These are phyloP conservation scores for Candida hungchunana DNA, from an alignment of 805 yeast genomes.

Conservation along the genomic window DNA sequence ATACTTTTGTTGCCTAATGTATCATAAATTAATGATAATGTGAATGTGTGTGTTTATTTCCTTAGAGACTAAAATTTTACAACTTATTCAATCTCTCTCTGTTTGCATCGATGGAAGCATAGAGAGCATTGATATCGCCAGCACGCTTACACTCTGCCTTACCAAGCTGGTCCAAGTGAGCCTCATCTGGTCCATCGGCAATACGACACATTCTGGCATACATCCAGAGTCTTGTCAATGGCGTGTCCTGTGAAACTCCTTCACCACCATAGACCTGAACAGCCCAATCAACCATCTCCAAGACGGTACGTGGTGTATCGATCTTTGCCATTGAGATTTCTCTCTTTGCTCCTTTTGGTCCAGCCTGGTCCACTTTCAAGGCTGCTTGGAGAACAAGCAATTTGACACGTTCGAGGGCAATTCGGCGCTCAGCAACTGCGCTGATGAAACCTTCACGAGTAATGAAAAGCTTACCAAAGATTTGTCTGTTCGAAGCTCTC, in stretches of 20 bases:
- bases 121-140: slow-evolving; percentile 32
- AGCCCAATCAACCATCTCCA: slow-evolving; percentile 54
- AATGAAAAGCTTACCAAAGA: slow-evolving; percentile 48
- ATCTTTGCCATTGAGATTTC: slow-evolving; percentile 64
- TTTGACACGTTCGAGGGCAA: slow-evolving; percentile 50
- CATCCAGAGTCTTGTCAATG: slow-evolving; percentile 50
- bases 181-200: slow-evolving; percentile 71
- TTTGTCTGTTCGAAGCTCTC: slow-evolving; percentile 48
- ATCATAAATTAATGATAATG: slow-evolving; percentile 1
- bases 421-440: slow-evolving; percentile 47
- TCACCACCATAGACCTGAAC: slow-evolving; percentile 63
- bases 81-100: slow-evolving; percentile 19
- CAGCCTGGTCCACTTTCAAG: slow-evolving; percentile 48
- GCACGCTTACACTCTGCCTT: slow-evolving; percentile 40
- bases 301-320: slow-evolving; percentile 53
- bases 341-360: slow-evolving; percentile 49
- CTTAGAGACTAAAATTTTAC: slow-evolving; percentile 5
- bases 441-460: slow-evolving; percentile 46
- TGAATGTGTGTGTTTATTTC: too few species aligned
- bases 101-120: slow-evolving; percentile 19
- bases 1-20: slow-evolving; percentile 38
- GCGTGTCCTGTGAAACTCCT: slow-evolving; percentile 59
- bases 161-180: slow-evolving; percentile 55
- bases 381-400: slow-evolving; percentile 57
- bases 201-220: slow-evolving; percentile 51